Percentiles rank a stretch among this genome's conserved stretches.
These are phyloP conservation scores for Isabelozyma rhagii DNA, from an alignment of 805 yeast species.

Conservation along the genomic window DNA sequence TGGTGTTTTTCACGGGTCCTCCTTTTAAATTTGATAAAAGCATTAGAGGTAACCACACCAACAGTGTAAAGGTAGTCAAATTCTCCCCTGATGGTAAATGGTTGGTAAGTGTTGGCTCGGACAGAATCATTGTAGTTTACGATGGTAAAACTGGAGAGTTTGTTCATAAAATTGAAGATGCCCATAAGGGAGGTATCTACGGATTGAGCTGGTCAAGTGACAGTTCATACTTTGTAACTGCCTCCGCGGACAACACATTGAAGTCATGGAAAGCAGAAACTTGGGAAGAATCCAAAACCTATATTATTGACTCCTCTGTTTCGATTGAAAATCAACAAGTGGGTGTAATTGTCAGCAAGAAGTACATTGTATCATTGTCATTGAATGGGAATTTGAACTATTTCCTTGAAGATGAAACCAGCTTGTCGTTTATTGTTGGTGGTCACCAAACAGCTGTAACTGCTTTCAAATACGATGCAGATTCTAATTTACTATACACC, in stretches of 20 bases:
- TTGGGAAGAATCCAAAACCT: constrained; percentile 40
- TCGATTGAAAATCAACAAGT: constrained; percentile 67
- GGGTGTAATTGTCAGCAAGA: constrained; percentile 69
- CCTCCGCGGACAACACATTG: constrained; percentile 78
- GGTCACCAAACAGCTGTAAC: constrained; percentile 89
- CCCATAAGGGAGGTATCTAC: constrained; percentile 80
- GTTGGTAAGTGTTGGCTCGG: constrained; percentile 81
- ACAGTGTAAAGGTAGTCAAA: constrained; percentile 75
- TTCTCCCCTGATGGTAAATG: constrained; percentile 79
- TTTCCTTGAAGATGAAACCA: constrained; percentile 38
- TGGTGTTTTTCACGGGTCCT: constrained; percentile 87
- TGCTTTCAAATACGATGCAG: constrained; percentile 37
- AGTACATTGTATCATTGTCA: constrained; percentile 63
- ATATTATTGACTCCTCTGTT: constrained; percentile 41
- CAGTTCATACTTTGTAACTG: constrained; percentile 61
- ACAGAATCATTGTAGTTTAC: constrained; percentile 70
- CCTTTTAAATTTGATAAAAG: constrained; percentile 85
- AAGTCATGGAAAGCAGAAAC: constrained; percentile 57
- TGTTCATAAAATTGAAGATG: constrained; percentile 45
- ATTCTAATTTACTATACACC: constrained; percentile 35
- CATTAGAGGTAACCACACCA: constrained; percentile 70
- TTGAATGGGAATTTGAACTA: constrained; percentile 69
- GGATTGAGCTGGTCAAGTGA: constrained; percentile 67
- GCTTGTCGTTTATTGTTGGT: constrained; percentile 41
- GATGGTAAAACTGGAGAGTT: constrained; percentile 87